Conservation (phyloP, 257 asterid genomes). For the Ballota nigra region DNA sequence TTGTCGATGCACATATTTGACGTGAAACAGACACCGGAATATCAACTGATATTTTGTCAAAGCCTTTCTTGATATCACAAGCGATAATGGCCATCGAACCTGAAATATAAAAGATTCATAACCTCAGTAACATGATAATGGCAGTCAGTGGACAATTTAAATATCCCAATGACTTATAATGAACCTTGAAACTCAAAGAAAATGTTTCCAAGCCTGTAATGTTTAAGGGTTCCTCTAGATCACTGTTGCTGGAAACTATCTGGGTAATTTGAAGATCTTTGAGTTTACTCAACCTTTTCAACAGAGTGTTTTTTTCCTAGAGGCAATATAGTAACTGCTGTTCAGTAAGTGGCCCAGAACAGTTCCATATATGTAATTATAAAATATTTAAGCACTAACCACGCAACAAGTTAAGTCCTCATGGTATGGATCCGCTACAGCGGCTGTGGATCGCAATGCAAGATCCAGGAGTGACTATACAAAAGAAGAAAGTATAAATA, state of each 20-base stretch:
- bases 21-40: slow-evolving; percentile 84
- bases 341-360: slow-evolving; percentile 26
- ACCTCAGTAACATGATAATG: slow-evolving; percentile 10
- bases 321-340: slow-evolving; percentile 15
- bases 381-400: slow-evolving; percentile 54
- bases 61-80: slow-evolving; percentile 87
- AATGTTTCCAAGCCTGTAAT: slow-evolving; percentile 95
- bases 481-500: slow-evolving; percentile 12
- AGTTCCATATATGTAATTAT: slow-evolving; percentile 11
- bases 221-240: slow-evolving; percentile 83
- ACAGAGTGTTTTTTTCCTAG: slow-evolving; percentile 84
- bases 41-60: slow-evolving; percentile 87
- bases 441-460: slow-evolving; percentile 93
- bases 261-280: slow-evolving; percentile 75
- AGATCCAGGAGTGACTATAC: slow-evolving; percentile 93
- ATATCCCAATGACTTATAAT: slow-evolving; percentile 12
- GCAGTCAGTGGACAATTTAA: neutral
- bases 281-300: slow-evolving; percentile 81
- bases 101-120: slow-evolving; percentile 34
- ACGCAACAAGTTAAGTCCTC: slow-evolving; percentile 93
- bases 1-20: slow-evolving; percentile 95
- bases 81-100: slow-evolving; percentile 96
- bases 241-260: slow-evolving; percentile 49
- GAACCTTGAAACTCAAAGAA: slow-evolving; percentile 89
- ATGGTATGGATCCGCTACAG: slow-evolving; percentile 94